Evolutionary conservation across 345 rosid species (phyloP), one percentile per base, ranked within the genome.

Genomic region (Lepidium didymum): DNA sequence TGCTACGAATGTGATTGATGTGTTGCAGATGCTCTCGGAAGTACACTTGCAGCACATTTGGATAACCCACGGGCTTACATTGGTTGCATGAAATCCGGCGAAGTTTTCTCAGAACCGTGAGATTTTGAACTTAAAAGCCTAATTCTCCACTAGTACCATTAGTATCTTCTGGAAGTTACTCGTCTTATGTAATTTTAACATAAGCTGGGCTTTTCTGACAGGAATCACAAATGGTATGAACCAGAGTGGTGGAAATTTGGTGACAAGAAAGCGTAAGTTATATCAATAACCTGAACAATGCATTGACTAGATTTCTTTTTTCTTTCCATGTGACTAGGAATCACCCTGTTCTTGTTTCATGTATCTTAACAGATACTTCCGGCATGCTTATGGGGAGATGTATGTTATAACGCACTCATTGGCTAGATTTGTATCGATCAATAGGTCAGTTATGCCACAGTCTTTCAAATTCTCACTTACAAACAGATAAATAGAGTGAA

Each of bases 191-290:
- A 6, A 46, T 58, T 5, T 51, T 51, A 15, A 51, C 38, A 0
- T 27, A 35, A 51, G 35, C 19, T 61, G 61, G 56, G 51, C 6
- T 53, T 50, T 68, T 52, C 27, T 76, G 61, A 64, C 80, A 89
- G 91, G 78, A 82, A 73, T 67, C 82, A 76, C 64, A 85, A 78
- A 81, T 89, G 96, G 96, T 84, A 82, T 72, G 96, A 89, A 66
- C 93, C 91, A 64, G 92, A 91, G 33, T 89, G 99, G 97, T 94
- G 99, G 99, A 94, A 91, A 76, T 94, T 94, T 23, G 91, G 96
- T 10, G 87, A 84, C 81, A 80, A 79, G 75, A 89, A 85, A 82
- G 76, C 81, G 96, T 87, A 82, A 81, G 93, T 78, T 45, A 11
- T 15, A 49, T 10, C 41, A 27, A 51, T 68, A 38, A 25, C 31